These are phyloP conservation scores for Saccharomyces paradoxus DNA, from an alignment of 805 yeast species.

Conservation along the genomic window DNA sequence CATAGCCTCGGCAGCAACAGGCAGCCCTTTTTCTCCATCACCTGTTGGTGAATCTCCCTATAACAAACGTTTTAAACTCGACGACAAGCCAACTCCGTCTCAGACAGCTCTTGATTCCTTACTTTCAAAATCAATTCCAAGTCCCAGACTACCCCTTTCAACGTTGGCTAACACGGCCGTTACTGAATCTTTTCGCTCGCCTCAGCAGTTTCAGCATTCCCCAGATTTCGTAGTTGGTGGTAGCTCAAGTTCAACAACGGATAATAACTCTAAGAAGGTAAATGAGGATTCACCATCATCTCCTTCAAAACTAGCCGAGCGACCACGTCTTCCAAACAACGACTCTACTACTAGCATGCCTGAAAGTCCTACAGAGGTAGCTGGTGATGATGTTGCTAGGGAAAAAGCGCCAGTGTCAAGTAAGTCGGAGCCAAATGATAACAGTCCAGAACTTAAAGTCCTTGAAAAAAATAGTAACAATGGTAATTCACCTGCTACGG, in stretches of 20 bases:
- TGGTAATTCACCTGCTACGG: neutral
- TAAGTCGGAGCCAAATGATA: slow-evolving; percentile 3
- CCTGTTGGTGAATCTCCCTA: slow-evolving; percentile 16
- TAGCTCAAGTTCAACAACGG: neutral
- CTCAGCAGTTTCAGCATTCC: neutral
- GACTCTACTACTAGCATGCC: slow-evolving; percentile 2
- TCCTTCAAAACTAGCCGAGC: neutral
- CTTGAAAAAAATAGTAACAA: neutral
- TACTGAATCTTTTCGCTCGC: neutral
- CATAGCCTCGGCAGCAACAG: neutral
- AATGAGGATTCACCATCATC: neutral
- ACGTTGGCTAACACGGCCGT: neutral
- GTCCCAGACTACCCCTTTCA: slow-evolving; percentile 10
- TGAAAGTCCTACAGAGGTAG: neutral
- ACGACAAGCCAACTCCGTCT: slow-evolving; percentile 25
- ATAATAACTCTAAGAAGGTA: neutral
- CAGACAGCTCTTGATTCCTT: slow-evolving; percentile 28
- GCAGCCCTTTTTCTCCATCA: slow-evolving; percentile 15
- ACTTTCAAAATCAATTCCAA: slow-evolving; percentile 20
- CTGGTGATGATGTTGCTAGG: neutral
- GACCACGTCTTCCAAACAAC: neutral
- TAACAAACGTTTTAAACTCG: slow-evolving; percentile 16
- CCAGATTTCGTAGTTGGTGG: slow-evolving; percentile 1
- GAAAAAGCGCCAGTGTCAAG: neutral
- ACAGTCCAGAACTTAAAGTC: neutral